Base-by-base conservation (phyloP, 257 asterid genomes). In the Rhazya stricta region DNA sequence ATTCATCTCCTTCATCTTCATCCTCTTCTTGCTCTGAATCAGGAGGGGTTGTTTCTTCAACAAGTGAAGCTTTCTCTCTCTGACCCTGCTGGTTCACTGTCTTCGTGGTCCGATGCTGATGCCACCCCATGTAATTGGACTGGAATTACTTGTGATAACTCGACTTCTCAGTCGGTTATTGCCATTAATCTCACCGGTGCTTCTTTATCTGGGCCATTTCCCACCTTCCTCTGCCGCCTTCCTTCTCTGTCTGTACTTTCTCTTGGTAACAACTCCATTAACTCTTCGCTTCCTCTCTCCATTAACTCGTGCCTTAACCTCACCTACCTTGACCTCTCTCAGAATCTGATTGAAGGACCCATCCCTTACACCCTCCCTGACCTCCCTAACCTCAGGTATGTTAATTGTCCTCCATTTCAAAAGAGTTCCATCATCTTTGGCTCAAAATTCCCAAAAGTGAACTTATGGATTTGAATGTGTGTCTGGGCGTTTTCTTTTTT, bases 51-150 rank as follows among this genome's bases (percentile, higher is more conserved):
- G 11, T 25, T 66, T 66, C 84, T 93, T 23, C 86, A 43, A 29
- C 61, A 36, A 18, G 83, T 82, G 36, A 91, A 85, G 79, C 84
- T 45, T 27, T 84, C 92, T 13, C 83, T 93, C 25, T 65, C 79
- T 50, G 92, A 87, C 77, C 86, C 94, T 0, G 53, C 79, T n/a
- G 89, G 77, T 2, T 71, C 79, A 6, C 82, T 93, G 39, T 75
- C 93, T 43, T 69, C 71, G 61, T 91, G 97, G 97, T 82, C 85
- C 23, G 82, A 63, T 79, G 66, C 77, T 50, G 92, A 83, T 56
- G 68, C 82, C 65, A 84, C 87, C 65, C 98, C 98, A 56, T 93
- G 98, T 79, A 86, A 88, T 84, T 93, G 98, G 98, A 84, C 92
- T 30, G 96, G 97, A 11, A 72, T 93, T 53, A 36, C 81, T 37